Base-by-base conservation (phyloP, 768 basidiomycete genomes). In the Rossbeevera mucosa region DNA sequence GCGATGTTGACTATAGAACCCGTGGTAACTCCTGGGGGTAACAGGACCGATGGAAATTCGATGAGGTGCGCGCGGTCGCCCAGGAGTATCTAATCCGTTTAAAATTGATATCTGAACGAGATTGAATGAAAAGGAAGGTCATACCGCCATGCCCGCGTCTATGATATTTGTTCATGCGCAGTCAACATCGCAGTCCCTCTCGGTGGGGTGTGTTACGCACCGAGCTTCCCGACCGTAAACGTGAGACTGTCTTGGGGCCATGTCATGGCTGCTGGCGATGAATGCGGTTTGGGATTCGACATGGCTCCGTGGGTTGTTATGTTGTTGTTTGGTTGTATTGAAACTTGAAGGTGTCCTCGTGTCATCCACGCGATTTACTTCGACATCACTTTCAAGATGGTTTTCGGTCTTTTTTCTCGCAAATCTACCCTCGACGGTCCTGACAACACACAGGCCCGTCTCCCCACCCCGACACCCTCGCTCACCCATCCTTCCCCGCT, bases 1-100 rank as follows among this genome's bases (percentile, higher is more conserved):
- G 94, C 85, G 69, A 98, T 98, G 67, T 93, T 96, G 60, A 99
- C 91, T 59, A 99, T 97, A 18, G 93, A 96, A 5, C 96, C 96
- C 0, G 94, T 83, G 8, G 88, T 85, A 1, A 92, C 86, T 13
- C 94, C 94, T 0, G 94, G 90, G 1, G 96, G 96, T 7, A 98
- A 76, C 1, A 98, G 80, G 33, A 99, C 78, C 0, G 96, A 98
- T 1, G 96, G 96, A 69, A 98, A 99, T 71, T 99, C 95, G 61
- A 99, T 95, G 30, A 98, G 79, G 64, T 98, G 95, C 16, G 94
- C 94, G 40, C 92, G 82, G 68, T 91, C 92, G 14, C 95, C 94
- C 13, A 97, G 79, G 2, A 95, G 80, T 58, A 96, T 94, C 92
- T 93, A 20, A 40, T 11, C 16, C 36, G 12, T 20, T 30, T 14